These are phyloP conservation scores for Kwoniella mangroviensis DNA, from an alignment of 768 basidiomycete species.

Conservation along the genomic window DNA sequence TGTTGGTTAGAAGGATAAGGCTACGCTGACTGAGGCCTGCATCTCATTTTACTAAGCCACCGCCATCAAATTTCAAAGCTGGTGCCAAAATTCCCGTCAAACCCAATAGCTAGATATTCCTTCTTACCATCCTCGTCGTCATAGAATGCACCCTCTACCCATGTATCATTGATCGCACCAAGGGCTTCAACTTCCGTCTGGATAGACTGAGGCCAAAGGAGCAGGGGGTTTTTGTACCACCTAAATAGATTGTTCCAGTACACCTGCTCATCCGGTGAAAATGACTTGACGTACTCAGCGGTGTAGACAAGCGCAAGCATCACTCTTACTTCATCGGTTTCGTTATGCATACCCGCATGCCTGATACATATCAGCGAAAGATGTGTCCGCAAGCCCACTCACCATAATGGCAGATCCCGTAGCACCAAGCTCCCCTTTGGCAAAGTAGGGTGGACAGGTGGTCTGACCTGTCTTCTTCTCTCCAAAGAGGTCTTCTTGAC, in stretches of 20 bases:
- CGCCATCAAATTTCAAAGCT: conserved; percentile 7
- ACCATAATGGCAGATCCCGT: conserved; percentile 21
- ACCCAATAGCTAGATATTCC: conserved; percentile 6
- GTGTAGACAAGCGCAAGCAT: conserved; percentile 25
- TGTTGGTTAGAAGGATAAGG: too few relatives aligned
- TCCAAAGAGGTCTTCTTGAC: conserved; percentile 14
- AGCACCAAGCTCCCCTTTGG: conserved; percentile 21
- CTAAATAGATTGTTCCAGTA: background rate
- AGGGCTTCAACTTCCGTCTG: conserved; percentile 2
- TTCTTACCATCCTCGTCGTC: conserved; percentile 6
- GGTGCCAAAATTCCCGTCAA: conserved; percentile 9
- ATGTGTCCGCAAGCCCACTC: too few relatives aligned
- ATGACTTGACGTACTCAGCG: conserved; percentile 9
- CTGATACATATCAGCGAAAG: background rate
- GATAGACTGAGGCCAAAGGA: conserved; percentile 1
- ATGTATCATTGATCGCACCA: conserved; percentile 12
- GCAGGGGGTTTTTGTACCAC: conserved; percentile 22
- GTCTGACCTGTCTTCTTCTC: conserved; percentile 18
- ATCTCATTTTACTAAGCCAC: too few relatives aligned
- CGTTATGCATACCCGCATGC: conserved; percentile 28
- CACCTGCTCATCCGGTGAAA: background rate
- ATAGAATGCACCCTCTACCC: conserved; percentile 6
- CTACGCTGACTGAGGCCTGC: too few relatives aligned
- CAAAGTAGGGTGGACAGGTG: conserved; percentile 21
- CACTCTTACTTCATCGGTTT: conserved; percentile 12